Percentiles rank a stretch among this genome's conserved stretches.
Evolutionary conservation across 768 basidiomycete genomes (phyloP).

Genomic region (Lactarius tabidus): DNA sequence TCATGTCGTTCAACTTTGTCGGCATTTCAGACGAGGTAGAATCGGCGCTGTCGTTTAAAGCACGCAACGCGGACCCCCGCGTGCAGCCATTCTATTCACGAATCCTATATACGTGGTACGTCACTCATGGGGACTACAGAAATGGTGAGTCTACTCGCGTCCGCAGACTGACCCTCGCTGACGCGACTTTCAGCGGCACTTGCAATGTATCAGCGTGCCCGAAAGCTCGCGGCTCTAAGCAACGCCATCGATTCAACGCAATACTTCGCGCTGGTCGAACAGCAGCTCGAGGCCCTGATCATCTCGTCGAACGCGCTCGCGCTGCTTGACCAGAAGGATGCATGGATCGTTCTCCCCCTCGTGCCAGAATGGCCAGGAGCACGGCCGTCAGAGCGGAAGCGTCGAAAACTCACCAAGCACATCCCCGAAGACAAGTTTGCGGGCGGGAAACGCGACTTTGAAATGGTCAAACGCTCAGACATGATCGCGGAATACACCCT

Average conservation of each 20-base stretch:
- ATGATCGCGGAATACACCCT: conserved; percentile 75
- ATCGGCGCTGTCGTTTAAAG: conserved; percentile 84
- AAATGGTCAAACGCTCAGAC: conserved; percentile 76
- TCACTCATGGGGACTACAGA: conserved; percentile 81
- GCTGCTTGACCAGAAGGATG: conserved; percentile 72
- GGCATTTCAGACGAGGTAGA: conserved; percentile 86
- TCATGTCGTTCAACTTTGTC: conserved; percentile 81
- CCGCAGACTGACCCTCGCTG: neutral
- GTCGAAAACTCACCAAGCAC: conserved; percentile 63
- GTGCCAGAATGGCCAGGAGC: conserved; percentile 35
- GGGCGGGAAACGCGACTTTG: conserved; percentile 59
- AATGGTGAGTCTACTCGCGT: conserved; percentile 58
- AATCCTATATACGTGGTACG: conserved; percentile 94
- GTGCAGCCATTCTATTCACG: conserved; percentile 80
- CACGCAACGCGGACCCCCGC: conserved; percentile 88
- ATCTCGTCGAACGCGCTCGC: conserved; percentile 87
- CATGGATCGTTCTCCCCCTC: conserved; percentile 75
- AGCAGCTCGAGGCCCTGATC: conserved; percentile 75
- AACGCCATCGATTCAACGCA: conserved; percentile 33
- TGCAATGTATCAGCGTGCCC: conserved; percentile 89
- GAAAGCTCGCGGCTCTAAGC: conserved; percentile 56
- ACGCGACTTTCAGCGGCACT: conserved; percentile 59
- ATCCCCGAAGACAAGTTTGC: conserved; percentile 75
- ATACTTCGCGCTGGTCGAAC: conserved; percentile 52
- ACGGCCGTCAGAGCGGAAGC: conserved; percentile 60